Percentiles rank a stretch among this genome's conserved stretches.
phyloP scores from a whole-genome alignment of 1,139 yeast genomes.

The Candida tetrigidarum region DNA sequence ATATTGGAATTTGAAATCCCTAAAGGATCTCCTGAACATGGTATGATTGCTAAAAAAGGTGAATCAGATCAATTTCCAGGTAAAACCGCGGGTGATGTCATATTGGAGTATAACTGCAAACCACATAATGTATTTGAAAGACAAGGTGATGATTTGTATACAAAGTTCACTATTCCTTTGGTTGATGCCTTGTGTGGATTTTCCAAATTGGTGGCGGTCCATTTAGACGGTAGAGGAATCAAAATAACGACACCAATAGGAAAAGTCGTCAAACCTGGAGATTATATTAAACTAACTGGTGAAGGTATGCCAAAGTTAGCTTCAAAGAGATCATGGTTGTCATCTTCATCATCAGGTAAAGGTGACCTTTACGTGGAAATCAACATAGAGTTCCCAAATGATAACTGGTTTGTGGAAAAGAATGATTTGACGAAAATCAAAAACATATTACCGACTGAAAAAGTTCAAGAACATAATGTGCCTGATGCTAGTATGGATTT shows the following conservation, averaged over 20 bases:
- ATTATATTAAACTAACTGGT: slow-evolving; percentile 61
- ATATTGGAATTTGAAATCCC: slow-evolving; percentile 78
- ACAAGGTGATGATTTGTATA: slow-evolving; percentile 65
- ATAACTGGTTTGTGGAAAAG: slow-evolving; percentile 76
- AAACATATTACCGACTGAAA: slow-evolving; percentile 56
- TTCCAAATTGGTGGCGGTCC: slow-evolving; percentile 65
- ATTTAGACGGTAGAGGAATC: slow-evolving; percentile 81
- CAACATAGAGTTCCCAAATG: slow-evolving; percentile 81
- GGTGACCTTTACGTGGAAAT: slow-evolving; percentile 81
- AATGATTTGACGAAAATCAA: slow-evolving; percentile 58
- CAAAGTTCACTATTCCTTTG: slow-evolving; percentile 63
- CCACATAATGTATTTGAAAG: slow-evolving; percentile 55
- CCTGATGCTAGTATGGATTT: slow-evolving; percentile 45
- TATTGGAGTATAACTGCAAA: slow-evolving; percentile 58
- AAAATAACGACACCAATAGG: slow-evolving; percentile 69
- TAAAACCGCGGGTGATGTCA: slow-evolving; percentile 76
- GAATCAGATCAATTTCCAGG: slow-evolving; percentile 85
- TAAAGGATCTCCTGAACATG: slow-evolving; percentile 71
- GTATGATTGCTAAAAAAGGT: slow-evolving; percentile 60
- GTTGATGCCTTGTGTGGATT: slow-evolving; percentile 88
- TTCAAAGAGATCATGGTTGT: slow-evolving; percentile 40
- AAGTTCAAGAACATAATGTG: slow-evolving; percentile 28
- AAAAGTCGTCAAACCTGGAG: slow-evolving; percentile 81
- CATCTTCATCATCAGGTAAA: slow-evolving; percentile 29
- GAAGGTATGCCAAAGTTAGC: slow-evolving; percentile 85